Evolutionary conservation across 768 basidiomycete genomes (phyloP), one percentile per base, ranked within the genome.

Genomic region (Pleurotus eryngii): DNA sequence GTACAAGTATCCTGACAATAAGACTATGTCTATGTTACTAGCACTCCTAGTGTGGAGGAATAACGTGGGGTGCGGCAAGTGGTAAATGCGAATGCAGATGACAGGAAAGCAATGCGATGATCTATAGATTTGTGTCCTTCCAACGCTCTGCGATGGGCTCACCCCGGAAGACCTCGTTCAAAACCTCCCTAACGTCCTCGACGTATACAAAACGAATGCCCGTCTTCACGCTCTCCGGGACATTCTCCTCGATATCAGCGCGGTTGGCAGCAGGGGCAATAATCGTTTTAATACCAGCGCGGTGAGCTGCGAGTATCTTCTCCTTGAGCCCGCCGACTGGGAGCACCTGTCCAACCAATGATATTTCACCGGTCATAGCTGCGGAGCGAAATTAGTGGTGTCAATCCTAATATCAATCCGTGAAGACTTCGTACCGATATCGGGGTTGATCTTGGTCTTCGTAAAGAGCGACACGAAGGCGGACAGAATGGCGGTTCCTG

Each of bases 341-440:
- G 1, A 97, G 80, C 7, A 99, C 96, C 71, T 97, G 94, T 0
- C 97, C 97, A 0, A 95, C 89, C 14, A 99, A 85, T 1, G 95
- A 94, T 57, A 99, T 94, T 72, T 99, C 97, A 14, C 97, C 97
- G 0, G 97, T 98, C 94, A 98, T 95, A 5, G 97, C 95, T 94
- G 59, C 30, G 30, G 30, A 35, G 8, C 30, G 30, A 35, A 12
- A 35, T 35, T 35, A 35, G 30, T 35, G 8, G 30, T 11, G 30
- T 35, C 30, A 35, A 9, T 35, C 30, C 9, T 35, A 35, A 35
- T 35, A 11, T 35, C 30, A 35, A 11, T 11, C 11, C 11, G 30
- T 35, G 46, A 24, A 38, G 11, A 20, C 17, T 17, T 72, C 88
- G 18, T 63, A 94, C 92, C 94, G 55, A 97, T 91, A 73, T 97